These are phyloP conservation scores for Hypoxylon sp. DNA, from an alignment of 2,329 filamentous ascomycete genomes.

Conservation along the genomic window DNA sequence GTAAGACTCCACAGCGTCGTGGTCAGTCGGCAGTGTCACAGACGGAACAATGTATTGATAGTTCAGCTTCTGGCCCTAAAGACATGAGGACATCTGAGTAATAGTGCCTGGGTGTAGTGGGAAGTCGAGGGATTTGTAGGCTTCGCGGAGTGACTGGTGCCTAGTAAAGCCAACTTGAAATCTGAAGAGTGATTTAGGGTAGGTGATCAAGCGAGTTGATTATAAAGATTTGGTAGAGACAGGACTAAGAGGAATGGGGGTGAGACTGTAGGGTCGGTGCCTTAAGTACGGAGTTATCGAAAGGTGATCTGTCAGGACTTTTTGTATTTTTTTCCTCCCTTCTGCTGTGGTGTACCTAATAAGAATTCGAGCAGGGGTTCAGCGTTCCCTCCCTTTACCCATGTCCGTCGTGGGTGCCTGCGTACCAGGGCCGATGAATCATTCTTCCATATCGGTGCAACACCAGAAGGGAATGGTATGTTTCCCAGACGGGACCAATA, in stretches of 20 bases:
- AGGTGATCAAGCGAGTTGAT: slow-evolving; percentile 11
- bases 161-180: slow-evolving; percentile 34
- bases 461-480: slow-evolving; percentile 51
- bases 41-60: slow-evolving; percentile 40
- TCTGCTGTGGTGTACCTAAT: slow-evolving; percentile 45
- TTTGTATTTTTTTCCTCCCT: slow-evolving; percentile 46
- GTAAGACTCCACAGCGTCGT: slow-evolving; percentile 46
- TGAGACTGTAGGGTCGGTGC: slow-evolving; percentile 36
- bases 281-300: slow-evolving; percentile 43
- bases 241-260: slow-evolving; percentile 21
- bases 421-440: slow-evolving; percentile 50
- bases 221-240: slow-evolving; percentile 21
- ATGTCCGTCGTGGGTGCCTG: slow-evolving; percentile 43
- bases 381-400: slow-evolving; percentile 39
- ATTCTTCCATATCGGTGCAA: slow-evolving; percentile 43
- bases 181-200: slow-evolving; percentile 18
- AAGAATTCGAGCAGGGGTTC: slow-evolving; percentile 44
- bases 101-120: slow-evolving; percentile 27
- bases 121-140: slow-evolving; percentile 40
- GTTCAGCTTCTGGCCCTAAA: slow-evolving; percentile 44
- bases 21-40: slow-evolving; percentile 46
- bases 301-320: slow-evolving; percentile 44
- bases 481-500: slow-evolving; percentile 46
- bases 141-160: slow-evolving; percentile 31
- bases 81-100: slow-evolving; percentile 46